Evolutionary conservation across 768 basidiomycete genomes (phyloP), one percentile per base, ranked within the genome.

Genomic region (Gyrodon lividus): DNA sequence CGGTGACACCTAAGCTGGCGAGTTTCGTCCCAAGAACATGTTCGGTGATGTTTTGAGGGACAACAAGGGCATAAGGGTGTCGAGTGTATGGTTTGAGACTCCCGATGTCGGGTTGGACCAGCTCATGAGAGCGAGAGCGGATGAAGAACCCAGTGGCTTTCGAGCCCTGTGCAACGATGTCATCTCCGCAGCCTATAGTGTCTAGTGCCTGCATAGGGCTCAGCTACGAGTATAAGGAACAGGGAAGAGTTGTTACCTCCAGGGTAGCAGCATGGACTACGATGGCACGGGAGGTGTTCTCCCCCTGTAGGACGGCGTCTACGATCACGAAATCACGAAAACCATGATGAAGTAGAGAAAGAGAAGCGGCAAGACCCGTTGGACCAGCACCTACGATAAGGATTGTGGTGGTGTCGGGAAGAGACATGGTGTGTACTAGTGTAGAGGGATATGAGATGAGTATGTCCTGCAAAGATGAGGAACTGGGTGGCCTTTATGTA

Each of bases 321-420:
- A 80, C 76, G 14, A 79, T 62, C 14, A 74, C 48, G 63, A 82
- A 51, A 31, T 79, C 73, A 24, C 51, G 60, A 38, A 72, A 70
- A 2, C 73, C 74, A 8, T 77, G 69, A 10, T 73, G 64, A 16
- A 67, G 58, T 6, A 81, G 73, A 16, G 78, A 72, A 14, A 79
- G 59, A 20, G 79, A 80, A 40, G 71, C 63, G 0, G 75, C 66
- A 44, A 81, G 72, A 7, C 80, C 80, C 0, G 71, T 59, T 20
- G 80, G 80, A 16, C 80, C 79, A 22, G 76, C 77, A 24, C 78
- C 79, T 9, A 81, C 73, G 22, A 82, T 70, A 44, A 80, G 72
- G 24, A 80, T 63, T 22, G 73, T 73, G 5, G 77, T 74, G 40
- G 49, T 60, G 3, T 54, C 44, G 0, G 75, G 74, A 19, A 74